A percentile compares a stretch with the other conserved stretches of the same genome.
Evolutionary conservation across 2,329 filamentous ascomycete genomes (phyloP).

Genomic region (Beauveria rudraprayagi): DNA sequence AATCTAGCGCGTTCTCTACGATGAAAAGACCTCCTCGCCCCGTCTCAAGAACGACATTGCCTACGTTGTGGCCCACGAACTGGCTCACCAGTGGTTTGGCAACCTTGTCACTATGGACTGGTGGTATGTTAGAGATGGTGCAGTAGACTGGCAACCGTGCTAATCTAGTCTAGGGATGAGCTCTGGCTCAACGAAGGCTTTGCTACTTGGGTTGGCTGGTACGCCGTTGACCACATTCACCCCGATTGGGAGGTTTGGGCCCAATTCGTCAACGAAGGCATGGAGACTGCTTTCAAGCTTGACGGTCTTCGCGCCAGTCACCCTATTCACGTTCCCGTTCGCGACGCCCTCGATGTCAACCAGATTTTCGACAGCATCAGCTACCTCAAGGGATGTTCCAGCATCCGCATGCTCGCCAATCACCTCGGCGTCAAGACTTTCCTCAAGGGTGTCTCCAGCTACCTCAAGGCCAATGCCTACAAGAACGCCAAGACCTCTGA

Average conservation of each 20-base stretch:
- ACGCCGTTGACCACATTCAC: slow-evolving; percentile 82
- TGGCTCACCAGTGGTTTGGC: slow-evolving; percentile 94
- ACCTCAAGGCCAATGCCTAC: slow-evolving; percentile 82
- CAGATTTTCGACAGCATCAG: slow-evolving; percentile 97
- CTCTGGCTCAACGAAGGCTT: slow-evolving; percentile 95
- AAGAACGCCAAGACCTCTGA: slow-evolving; percentile 86
- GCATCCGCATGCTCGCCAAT: slow-evolving; percentile 90
- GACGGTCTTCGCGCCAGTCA: slow-evolving; percentile 89
- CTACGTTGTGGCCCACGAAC: slow-evolving; percentile 95
- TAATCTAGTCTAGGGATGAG: slow-evolving; percentile 44
- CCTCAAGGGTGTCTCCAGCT: slow-evolving; percentile 80
- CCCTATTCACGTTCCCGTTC: slow-evolving; percentile 91
- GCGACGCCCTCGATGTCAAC: slow-evolving; percentile 89
- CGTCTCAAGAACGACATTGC: slow-evolving; percentile 89
- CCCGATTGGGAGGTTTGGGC: slow-evolving; percentile 98
- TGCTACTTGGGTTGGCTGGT: slow-evolving; percentile 96
- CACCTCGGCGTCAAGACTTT: slow-evolving; percentile 85
- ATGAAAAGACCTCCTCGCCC: slow-evolving; percentile 83
- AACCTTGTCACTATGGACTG: slow-evolving; percentile 96
- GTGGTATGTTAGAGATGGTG: slow-evolving; percentile 43
- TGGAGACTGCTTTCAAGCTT: slow-evolving; percentile 83
- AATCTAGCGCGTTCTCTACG: slow-evolving; percentile 73
- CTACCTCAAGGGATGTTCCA: slow-evolving; percentile 92
- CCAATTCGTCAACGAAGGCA: slow-evolving; percentile 91
- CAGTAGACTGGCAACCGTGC: neutral